phyloP scores from a whole-genome alignment of 2,329 filamentous ascomycete species.

The Dendrostoma leiphaemia region DNA sequence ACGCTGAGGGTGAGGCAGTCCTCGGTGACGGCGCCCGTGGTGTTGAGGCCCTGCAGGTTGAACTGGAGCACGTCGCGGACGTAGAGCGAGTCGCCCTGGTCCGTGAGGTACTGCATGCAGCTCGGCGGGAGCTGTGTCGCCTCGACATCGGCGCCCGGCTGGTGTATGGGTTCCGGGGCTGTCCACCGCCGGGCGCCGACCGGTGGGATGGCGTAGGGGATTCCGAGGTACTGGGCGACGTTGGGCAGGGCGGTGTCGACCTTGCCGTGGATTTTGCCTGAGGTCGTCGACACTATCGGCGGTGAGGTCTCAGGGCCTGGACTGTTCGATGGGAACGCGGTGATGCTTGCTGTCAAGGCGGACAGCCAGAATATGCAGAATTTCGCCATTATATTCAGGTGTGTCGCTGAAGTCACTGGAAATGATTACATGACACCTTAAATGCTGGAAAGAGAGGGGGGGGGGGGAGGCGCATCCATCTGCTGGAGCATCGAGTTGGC shows the following conservation, averaged over 20 bases:
- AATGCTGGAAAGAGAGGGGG: too few relatives aligned
- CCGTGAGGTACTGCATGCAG: slow-evolving; percentile 23
- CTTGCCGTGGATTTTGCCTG: slow-evolving; percentile 19
- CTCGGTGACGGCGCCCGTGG: slow-evolving; percentile 20
- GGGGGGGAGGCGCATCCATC: too few relatives aligned
- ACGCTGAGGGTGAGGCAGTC: slow-evolving; percentile 25
- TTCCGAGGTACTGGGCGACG: slow-evolving; percentile 28
- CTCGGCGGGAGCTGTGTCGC: slow-evolving; percentile 21
- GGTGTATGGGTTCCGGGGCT: slow-evolving; percentile 21
- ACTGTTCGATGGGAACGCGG: not conserved
- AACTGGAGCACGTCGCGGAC: slow-evolving; percentile 21
- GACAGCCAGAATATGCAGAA: not conserved
- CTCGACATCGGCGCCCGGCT: slow-evolving; percentile 16
- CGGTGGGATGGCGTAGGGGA: slow-evolving; percentile 29
- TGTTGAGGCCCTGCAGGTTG: slow-evolving; percentile 25
- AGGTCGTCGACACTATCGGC: not conserved
- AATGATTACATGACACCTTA: too few relatives aligned
- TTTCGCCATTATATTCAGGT: too few relatives aligned
- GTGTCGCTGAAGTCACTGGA: too few relatives aligned
- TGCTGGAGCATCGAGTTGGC: too few relatives aligned
- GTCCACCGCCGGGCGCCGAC: slow-evolving; percentile 25
- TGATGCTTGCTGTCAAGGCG: not conserved
- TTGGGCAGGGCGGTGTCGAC: slow-evolving; percentile 12
- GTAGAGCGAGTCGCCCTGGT: slow-evolving; percentile 12
- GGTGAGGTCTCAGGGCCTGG: not conserved